Conservation (phyloP, 2,329 filamentous ascomycete genomes). For the Ustulina deusta region DNA sequence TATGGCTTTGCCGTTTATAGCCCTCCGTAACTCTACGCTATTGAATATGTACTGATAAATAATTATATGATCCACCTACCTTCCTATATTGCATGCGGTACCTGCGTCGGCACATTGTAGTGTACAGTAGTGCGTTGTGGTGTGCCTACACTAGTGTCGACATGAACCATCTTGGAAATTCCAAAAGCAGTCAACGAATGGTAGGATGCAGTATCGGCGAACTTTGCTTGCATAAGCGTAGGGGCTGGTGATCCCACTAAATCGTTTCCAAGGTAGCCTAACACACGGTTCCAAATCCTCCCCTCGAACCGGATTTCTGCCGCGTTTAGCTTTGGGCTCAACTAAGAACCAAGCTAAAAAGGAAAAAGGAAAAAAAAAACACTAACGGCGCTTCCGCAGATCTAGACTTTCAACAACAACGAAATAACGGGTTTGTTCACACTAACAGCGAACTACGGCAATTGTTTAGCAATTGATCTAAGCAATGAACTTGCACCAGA, state of each 20-base stretch:
- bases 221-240: not conserved
- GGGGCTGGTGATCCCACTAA: not conserved
- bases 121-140: not conserved
- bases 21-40: not conserved
- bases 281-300: constrained; percentile 6
- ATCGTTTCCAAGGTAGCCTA: not conserved
- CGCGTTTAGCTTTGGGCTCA: not conserved
- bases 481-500: not conserved
- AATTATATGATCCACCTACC: not conserved
- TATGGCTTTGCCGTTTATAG: not conserved
- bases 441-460: not conserved
- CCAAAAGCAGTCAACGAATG: not conserved
- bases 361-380: not conserved
- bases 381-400: not conserved
- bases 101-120: not conserved
- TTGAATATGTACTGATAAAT: not conserved
- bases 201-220: not conserved
- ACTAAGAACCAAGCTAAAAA: constrained; percentile 3
- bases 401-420: not conserved
- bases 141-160: not conserved
- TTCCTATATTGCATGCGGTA: not conserved
- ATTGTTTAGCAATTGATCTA: not conserved
- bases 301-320: not conserved
- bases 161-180: not conserved
- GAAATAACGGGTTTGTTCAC: not conserved